Conservation (phyloP, 768 basidiomycete genomes). For the Thelephora aurantiotincta region DNA sequence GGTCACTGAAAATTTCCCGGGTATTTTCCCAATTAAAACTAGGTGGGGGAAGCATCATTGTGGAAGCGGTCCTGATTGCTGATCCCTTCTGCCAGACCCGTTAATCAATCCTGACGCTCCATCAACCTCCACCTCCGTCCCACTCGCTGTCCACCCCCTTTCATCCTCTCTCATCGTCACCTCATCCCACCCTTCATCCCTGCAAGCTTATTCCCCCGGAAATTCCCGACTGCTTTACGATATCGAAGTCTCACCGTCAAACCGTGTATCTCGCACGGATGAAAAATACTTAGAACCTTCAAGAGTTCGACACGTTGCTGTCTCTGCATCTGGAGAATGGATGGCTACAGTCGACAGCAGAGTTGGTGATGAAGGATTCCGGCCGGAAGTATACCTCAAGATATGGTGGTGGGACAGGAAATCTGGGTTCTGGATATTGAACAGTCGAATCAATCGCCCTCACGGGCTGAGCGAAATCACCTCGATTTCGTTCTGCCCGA, state of each 20-base stretch:
- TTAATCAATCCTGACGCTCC: slow-evolving; percentile 19
- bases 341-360: slow-evolving; percentile 83
- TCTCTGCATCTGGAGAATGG: slow-evolving; percentile 70
- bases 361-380: slow-evolving; percentile 49
- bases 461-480: slow-evolving; percentile 57
- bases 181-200: slow-evolving; percentile 89
- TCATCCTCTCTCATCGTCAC: slow-evolving; percentile 76
- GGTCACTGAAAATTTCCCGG: slow-evolving; percentile 56
- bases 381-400: slow-evolving; percentile 68
- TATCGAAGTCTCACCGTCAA: slow-evolving; percentile 87
- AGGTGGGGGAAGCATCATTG: slow-evolving; percentile 28
- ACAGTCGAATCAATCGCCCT: slow-evolving; percentile 81
- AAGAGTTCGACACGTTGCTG: slow-evolving; percentile 52
- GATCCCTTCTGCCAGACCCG: slow-evolving; percentile 18
- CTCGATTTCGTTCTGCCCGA: slow-evolving; percentile 56
- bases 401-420: slow-evolving; percentile 78
- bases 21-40: slow-evolving; percentile 68
- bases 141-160: slow-evolving; percentile 61
- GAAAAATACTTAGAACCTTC: slow-evolving; percentile 65
- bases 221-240: slow-evolving; percentile 65
- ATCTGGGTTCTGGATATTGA: slow-evolving; percentile 52
- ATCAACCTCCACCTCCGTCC: slow-evolving; percentile 32
- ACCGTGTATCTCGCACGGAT: slow-evolving; percentile 73
- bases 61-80: slow-evolving; percentile 1
- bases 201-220: slow-evolving; percentile 77